A percentile compares a stretch with the other conserved stretches of the same genome.
These are phyloP conservation scores for Pneumocystis canis DNA, from an alignment of 1,139 yeast genomes.

Conservation along the genomic window DNA sequence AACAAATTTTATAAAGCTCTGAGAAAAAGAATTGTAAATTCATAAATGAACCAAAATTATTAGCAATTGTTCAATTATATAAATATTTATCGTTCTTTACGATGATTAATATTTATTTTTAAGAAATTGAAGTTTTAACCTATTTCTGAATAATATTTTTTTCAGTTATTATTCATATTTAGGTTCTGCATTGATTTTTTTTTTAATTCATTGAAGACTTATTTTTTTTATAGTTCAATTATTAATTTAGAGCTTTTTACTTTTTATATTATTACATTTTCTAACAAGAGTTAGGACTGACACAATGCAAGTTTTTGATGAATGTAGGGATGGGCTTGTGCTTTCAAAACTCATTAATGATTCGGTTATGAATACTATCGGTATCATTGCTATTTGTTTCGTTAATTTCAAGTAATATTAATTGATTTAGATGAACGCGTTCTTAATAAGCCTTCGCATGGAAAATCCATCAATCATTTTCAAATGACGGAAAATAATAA, in stretches of 20 bases:
- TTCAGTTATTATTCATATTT: no score
- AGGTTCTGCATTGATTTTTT: no score
- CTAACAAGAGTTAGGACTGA: conserved; percentile 34
- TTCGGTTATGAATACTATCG: conserved; percentile 62
- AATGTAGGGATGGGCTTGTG: conserved; percentile 85
- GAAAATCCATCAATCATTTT: conserved; percentile 78
- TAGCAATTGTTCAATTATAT: no score
- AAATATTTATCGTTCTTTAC: neutral
- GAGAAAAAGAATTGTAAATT: neutral
- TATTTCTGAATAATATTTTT: neutral
- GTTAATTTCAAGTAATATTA: neutral
- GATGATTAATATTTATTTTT: neutral
- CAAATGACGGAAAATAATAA: conserved; percentile 95
- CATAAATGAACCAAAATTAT: no score
- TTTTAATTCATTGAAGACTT: no score
- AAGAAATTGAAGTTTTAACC: neutral
- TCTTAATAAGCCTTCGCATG: conserved; percentile 68
- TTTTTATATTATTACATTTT: neutral
- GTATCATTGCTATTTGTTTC: conserved; percentile 7
- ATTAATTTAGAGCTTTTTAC: neutral
- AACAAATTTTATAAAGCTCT: neutral
- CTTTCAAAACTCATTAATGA: conserved; percentile 88
- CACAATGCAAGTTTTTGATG: conserved; percentile 89
- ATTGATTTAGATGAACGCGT: conserved; percentile 91
- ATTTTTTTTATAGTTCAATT: no score